phyloP scores from a whole-genome alignment of 257 asterid species.

The Fraxinus anomala region DNA sequence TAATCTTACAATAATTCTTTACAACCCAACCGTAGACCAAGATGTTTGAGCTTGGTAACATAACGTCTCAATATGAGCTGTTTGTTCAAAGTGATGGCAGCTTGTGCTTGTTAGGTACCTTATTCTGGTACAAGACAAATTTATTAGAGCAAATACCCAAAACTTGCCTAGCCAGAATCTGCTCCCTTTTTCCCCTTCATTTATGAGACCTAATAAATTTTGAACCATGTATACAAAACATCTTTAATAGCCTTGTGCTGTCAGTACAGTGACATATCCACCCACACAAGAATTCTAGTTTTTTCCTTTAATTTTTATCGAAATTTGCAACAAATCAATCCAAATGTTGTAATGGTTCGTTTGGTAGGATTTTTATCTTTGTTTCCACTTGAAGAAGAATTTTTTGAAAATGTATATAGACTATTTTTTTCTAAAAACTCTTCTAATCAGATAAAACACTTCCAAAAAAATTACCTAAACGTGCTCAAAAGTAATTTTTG shows the following conservation, averaged over 20 bases:
- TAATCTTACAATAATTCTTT: too few relatives aligned
- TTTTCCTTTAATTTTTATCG: not conserved
- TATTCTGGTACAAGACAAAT: not conserved
- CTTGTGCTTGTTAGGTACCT: not conserved
- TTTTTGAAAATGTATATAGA: too few relatives aligned
- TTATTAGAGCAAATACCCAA: not conserved
- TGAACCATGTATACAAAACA: not conserved
- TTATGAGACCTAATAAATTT: not conserved
- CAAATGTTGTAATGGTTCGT: not conserved
- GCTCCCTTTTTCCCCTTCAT: not conserved
- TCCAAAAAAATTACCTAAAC: too few relatives aligned
- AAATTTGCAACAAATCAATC: not conserved
- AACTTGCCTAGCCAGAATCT: not conserved
- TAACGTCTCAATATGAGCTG: too few relatives aligned
- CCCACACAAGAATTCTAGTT: not conserved
- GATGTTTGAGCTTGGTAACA: not conserved
- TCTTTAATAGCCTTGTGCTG: not conserved
- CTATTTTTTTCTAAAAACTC: too few relatives aligned
- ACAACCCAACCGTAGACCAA: too few relatives aligned
- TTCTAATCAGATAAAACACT: too few relatives aligned
- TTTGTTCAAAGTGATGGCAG: not conserved
- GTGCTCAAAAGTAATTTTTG: too few relatives aligned
- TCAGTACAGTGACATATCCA: not conserved
- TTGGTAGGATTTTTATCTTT: too few relatives aligned
- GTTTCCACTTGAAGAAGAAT: too few relatives aligned